Evolutionary conservation across 176 grass and related monocot genomes (phyloP).

Genomic region (Hordeum vulgare): DNA sequence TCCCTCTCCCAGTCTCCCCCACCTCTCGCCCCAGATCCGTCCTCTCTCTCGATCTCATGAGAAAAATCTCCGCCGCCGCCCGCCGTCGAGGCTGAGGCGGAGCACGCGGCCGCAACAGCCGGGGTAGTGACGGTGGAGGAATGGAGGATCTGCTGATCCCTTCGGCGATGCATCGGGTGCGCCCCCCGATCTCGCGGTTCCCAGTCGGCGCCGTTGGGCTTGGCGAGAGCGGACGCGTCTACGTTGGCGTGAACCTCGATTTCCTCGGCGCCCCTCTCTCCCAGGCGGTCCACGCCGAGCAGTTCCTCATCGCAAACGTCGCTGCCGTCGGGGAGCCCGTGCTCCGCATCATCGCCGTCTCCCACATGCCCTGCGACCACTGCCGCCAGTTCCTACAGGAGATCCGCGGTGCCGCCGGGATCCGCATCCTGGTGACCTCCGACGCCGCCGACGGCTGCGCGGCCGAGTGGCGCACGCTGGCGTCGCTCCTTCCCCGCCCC

Average conservation of each 20-base stretch:
- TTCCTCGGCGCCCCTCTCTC: constrained; percentile 56
- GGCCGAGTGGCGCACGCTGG: constrained; percentile 55
- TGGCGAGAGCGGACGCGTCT: constrained; percentile 69
- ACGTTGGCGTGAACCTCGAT: constrained; percentile 87
- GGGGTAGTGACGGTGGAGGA: constrained; percentile 53
- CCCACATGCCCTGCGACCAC: constrained; percentile 88
- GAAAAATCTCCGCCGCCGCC: no score
- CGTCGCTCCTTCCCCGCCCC: constrained; percentile 64
- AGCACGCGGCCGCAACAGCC: constrained; percentile 37
- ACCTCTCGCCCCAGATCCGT: no score
- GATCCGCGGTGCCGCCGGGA: constrained; percentile 66
- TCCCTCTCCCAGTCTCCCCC: no score
- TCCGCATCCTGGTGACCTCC: constrained; percentile 70
- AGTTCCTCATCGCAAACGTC: constrained; percentile 80
- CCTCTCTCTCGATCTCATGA: no score
- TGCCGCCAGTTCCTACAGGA: constrained; percentile 98
- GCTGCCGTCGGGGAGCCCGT: constrained; percentile 57
- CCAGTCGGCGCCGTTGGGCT: constrained; percentile 77
- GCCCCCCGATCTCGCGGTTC: constrained; percentile 60
- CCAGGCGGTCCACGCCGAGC: constrained; percentile 81
- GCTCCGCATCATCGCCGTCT: constrained; percentile 79
- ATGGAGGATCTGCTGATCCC: constrained; percentile 68
- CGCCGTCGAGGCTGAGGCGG: no score
- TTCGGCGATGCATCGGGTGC: constrained; percentile 51
- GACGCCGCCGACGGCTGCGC: constrained; percentile 39